These are phyloP conservation scores for Lenzites betulinus DNA, from an alignment of 768 basidiomycete species.

Conservation along the genomic window DNA sequence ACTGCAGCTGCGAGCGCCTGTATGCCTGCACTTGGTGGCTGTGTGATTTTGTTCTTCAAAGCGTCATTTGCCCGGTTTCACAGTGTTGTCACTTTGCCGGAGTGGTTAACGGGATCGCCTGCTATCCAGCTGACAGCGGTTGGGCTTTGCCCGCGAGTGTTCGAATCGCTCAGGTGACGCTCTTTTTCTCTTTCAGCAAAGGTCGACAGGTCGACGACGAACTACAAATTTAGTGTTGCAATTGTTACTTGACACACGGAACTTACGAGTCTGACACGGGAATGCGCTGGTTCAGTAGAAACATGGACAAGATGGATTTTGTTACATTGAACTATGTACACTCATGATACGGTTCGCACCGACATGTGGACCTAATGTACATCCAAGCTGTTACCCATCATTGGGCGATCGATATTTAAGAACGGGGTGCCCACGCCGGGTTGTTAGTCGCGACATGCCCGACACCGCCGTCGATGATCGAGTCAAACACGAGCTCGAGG, in stretches of 20 bases:
- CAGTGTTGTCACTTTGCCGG: slow-evolving; percentile 96
- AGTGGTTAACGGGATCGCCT: slow-evolving; percentile 78
- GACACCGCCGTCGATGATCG: slow-evolving; percentile 66
- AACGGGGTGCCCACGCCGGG: slow-evolving; percentile 47
- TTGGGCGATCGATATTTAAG: not conserved
- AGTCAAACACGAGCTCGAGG: slow-evolving; percentile 56
- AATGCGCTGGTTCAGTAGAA: no score
- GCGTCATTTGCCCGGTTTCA: no score
- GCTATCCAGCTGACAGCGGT: slow-evolving; percentile 33
- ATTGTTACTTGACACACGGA: no score
- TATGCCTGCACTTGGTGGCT: no score
- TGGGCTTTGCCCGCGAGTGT: slow-evolving; percentile 20
- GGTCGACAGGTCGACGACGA: no score
- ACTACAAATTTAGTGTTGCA: no score
- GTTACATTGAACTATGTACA: not conserved
- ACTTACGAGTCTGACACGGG: no score
- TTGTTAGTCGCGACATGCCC: slow-evolving; percentile 57
- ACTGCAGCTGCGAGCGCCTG: no score
- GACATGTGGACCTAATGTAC: not conserved
- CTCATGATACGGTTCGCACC: not conserved
- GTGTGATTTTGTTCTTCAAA: no score
- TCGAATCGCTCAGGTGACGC: slow-evolving; percentile 18
- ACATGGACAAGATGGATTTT: not conserved
- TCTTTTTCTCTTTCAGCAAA: not conserved
- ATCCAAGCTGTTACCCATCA: not conserved